These are phyloP conservation scores for Aureobasidium sp. DNA, from an alignment of 2,329 filamentous ascomycete genomes.

Conservation along the genomic window DNA sequence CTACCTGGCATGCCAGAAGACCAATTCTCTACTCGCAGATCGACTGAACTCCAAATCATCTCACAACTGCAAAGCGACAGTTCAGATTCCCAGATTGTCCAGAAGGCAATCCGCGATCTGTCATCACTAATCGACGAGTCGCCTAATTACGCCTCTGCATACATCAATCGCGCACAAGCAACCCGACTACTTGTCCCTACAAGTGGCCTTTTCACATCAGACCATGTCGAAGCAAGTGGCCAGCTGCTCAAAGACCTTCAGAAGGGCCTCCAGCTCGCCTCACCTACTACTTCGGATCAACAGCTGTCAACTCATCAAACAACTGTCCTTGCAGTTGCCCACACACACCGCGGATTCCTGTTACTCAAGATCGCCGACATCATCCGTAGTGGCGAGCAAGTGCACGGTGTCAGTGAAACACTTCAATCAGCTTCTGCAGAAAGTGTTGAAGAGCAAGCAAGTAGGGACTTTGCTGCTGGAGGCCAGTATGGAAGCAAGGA, in stretches of 20 bases:
- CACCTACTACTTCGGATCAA: conserved; percentile 44
- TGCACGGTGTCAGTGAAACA: conserved; percentile 8
- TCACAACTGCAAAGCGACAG: not conserved
- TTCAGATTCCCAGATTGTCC: not conserved
- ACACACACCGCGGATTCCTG: conserved; percentile 59
- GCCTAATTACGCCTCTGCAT: conserved; percentile 63
- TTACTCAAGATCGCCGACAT: conserved; percentile 34
- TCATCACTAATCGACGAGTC: conserved; percentile 46
- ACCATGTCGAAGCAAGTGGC: conserved; percentile 2
- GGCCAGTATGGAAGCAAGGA: conserved; percentile 50
- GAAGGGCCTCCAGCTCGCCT: conserved; percentile 51
- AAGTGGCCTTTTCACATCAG: conserved; percentile 12
- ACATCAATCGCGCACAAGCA: conserved; percentile 67
- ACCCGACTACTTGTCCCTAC: conserved; percentile 38
- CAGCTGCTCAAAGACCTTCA: conserved; percentile 31
- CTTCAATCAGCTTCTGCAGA: conserved; percentile 22
- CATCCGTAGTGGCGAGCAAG: conserved; percentile 4
- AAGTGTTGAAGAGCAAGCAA: conserved; percentile 47
- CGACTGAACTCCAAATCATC: conserved; percentile 11
- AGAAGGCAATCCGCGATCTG: not conserved
- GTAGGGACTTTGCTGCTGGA: conserved; percentile 47
- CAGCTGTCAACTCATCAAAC: conserved; percentile 56
- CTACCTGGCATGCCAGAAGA: conserved; percentile 8
- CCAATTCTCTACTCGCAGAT: not conserved
- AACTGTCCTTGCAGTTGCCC: conserved; percentile 60